Conservation (phyloP, 169 alveolate species). For the Eimeria tenella region DNA sequence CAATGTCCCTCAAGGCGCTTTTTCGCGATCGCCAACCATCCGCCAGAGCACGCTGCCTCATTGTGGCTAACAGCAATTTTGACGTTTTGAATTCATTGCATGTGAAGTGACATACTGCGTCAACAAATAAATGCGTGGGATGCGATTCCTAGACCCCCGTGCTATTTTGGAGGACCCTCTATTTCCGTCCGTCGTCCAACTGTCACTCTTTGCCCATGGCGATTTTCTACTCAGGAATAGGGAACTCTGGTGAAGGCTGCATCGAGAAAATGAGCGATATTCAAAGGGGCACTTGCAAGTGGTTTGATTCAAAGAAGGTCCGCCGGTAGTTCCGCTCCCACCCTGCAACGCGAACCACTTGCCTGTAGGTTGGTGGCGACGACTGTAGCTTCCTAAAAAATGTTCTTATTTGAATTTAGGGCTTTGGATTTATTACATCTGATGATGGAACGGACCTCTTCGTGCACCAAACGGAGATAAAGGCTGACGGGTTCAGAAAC, state of each 20-base stretch:
- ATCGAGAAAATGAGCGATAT: conserved; percentile 67
- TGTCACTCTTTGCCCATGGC: not conserved
- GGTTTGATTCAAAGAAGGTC: conserved; percentile 88
- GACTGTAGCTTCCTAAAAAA: not conserved
- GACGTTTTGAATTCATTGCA: not conserved
- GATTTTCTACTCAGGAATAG: conserved; percentile 37
- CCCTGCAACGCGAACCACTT: conserved; percentile 17
- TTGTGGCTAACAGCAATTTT: not conserved
- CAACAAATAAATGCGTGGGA: not conserved
- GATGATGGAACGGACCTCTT: conserved; percentile 88
- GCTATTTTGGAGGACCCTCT: not conserved
- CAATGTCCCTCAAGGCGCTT: not conserved
- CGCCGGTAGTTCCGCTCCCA: not conserved
- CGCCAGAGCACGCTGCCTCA: conserved; percentile 31
- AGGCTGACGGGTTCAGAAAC: conserved; percentile 88
- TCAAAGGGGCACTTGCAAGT: conserved; percentile 87
- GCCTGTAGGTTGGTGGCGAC: not conserved
- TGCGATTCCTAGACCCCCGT: not conserved
- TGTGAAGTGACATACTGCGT: not conserved
- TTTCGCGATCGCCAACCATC: not conserved
- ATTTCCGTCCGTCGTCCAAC: not conserved
- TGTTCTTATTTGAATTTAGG: conserved; percentile 77
- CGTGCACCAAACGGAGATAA: conserved; percentile 88
- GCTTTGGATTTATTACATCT: conserved; percentile 89
- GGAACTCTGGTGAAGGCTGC: conserved; percentile 27